Conservation (phyloP, 768 basidiomycete genomes). For the Mycena sanguinolenta region DNA sequence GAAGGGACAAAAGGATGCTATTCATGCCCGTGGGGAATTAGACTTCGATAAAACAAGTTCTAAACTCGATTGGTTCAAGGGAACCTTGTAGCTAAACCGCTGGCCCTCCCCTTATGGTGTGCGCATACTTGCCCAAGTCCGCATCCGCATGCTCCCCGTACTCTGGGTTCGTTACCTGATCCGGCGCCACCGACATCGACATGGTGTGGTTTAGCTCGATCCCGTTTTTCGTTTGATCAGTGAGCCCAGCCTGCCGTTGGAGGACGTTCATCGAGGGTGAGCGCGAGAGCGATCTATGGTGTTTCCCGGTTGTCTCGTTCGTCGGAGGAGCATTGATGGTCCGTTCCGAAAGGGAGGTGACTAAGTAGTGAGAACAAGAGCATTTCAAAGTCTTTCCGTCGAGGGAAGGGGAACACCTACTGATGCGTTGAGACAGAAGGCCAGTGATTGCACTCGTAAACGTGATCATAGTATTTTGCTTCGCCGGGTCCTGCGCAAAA, state of each 20-base stretch:
- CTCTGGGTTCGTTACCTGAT: background rate
- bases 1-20: too few species aligned
- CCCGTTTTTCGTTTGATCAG: background rate
- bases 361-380: background rate
- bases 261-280: background rate
- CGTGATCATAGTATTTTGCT: conserved; percentile 13
- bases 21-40: too few species aligned
- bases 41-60: too few species aligned
- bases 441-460: conserved; percentile 10
- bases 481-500: conserved; percentile 3
- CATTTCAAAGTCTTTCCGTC: background rate
- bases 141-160: background rate
- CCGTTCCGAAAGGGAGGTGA: conserved; percentile 1
- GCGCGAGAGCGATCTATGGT: background rate
- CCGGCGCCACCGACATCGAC: background rate
- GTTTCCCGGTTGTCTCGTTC: background rate
- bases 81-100: background rate
- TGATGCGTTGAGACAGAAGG: conserved; percentile 11
- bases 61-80: too few species aligned
- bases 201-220: background rate
- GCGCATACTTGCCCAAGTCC: background rate
- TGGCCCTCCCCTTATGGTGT: background rate
- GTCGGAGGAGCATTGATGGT: background rate
- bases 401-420: background rate
- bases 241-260: background rate